Percentiles rank a stretch among this genome's conserved stretches.
Conservation (phyloP, 176 grass and related monocot genomes). For the Typha latifolia region DNA sequence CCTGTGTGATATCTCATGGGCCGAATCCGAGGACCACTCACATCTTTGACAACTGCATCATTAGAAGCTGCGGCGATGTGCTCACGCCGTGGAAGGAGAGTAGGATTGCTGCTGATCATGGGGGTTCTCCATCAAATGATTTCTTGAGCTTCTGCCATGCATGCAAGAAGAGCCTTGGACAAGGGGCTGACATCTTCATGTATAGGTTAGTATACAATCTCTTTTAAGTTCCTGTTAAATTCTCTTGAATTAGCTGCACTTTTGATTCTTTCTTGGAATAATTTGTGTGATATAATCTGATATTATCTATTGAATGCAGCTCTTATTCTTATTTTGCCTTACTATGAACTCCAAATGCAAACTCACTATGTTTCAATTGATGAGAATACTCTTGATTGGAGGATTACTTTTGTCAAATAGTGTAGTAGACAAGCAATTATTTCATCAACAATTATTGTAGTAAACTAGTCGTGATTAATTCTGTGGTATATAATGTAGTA, state of each 20-base stretch:
- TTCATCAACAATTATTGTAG: too few species aligned
- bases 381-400: too few species aligned
- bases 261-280: too few species aligned
- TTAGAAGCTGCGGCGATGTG: slow-evolving; percentile 51
- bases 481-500: too few species aligned
- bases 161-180: slow-evolving; percentile 53
- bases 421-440: too few species aligned
- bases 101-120: slow-evolving; percentile 7
- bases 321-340: too few species aligned
- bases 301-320: too few species aligned
- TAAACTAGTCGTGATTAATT: too few species aligned
- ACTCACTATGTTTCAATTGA: too few species aligned
- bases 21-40: slow-evolving; percentile 75
- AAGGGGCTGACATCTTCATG: slow-evolving; percentile 40
- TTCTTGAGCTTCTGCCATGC: slow-evolving; percentile 54
- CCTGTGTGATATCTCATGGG: slow-evolving; percentile 89
- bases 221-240: background rate
- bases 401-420: too few species aligned
- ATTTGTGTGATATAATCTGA: too few species aligned
- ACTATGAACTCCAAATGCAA: too few species aligned
- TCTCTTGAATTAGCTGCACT: background rate
- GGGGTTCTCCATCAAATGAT: slow-evolving; percentile 12
- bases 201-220: slow-evolving; percentile 39
- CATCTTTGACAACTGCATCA: slow-evolving; percentile 82
- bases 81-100: slow-evolving; percentile 9